Evolutionary conservation across 2,329 filamentous ascomycete species (phyloP).

Genomic region (Ascochyta viciae-villosae): DNA sequence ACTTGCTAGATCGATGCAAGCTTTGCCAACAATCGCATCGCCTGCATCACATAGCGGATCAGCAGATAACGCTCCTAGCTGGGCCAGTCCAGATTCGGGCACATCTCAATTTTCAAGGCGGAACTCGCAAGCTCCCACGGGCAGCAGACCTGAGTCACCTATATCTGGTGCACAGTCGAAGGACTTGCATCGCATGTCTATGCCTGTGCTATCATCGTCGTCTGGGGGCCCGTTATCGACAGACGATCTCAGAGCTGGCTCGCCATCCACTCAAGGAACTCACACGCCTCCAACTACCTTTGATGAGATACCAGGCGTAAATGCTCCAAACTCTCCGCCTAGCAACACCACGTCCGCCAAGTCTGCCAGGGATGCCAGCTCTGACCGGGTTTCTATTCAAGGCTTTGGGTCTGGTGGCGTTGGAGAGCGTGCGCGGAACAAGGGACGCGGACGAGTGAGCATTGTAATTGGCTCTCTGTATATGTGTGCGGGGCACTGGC

Average conservation of each 20-base stretch:
- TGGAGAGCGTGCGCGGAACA: constrained; percentile 79
- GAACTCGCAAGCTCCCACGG: constrained; percentile 40
- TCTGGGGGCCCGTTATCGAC: constrained; percentile 30
- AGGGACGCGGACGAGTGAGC: constrained; percentile 78
- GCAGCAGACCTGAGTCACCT: constrained; percentile 42
- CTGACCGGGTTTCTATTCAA: constrained; percentile 67
- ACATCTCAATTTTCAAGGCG: constrained; percentile 34
- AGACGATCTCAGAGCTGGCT: constrained; percentile 39
- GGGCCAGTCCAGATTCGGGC: constrained; percentile 38
- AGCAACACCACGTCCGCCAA: constrained; percentile 48
- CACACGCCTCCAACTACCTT: constrained; percentile 59
- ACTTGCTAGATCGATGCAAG: constrained; percentile 57
- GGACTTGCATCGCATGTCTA: constrained; percentile 76
- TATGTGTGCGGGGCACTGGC: constrained; percentile 88
- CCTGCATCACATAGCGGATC: constrained; percentile 41
- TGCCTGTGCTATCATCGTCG: constrained; percentile 67
- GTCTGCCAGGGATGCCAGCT: constrained; percentile 62
- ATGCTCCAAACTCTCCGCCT: constrained; percentile 47
- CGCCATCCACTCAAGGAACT: constrained; percentile 36
- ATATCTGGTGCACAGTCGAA: constrained; percentile 58
- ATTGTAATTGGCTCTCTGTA: constrained; percentile 86
- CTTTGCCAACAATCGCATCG: constrained; percentile 69
- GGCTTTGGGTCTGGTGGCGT: constrained; percentile 71
- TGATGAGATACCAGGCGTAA: constrained; percentile 49
- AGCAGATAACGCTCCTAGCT: constrained; percentile 36